phyloP scores from a whole-genome alignment of 2,329 filamentous ascomycete species.

The Balansia obtecta region DNA sequence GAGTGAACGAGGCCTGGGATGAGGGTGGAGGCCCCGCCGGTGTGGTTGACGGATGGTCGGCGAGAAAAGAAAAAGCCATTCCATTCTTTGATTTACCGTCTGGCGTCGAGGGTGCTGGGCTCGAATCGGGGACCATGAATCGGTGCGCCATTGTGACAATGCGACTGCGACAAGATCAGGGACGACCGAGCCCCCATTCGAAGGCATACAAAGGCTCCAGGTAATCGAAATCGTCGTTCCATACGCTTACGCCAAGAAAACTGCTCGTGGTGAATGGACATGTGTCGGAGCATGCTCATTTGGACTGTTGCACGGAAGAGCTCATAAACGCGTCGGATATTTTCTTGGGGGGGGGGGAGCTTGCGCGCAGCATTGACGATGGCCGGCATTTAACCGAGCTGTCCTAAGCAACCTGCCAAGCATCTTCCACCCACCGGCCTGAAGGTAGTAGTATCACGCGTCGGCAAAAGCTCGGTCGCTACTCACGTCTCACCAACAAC shows the following conservation, averaged over 20 bases:
- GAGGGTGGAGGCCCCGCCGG: conserved; percentile 40
- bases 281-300: too few species aligned
- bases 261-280: too few species aligned
- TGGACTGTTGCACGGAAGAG: not conserved
- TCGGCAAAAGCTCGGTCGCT: too few species aligned
- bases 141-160: conserved; percentile 24
- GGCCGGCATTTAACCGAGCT: conserved; percentile 1
- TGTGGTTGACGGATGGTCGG: conserved; percentile 37
- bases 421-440: too few species aligned
- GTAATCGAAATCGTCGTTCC: not conserved
- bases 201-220: not conserved
- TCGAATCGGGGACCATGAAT: conserved; percentile 31
- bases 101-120: conserved; percentile 37
- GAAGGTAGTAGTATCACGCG: too few species aligned
- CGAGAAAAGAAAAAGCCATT: conserved; percentile 26
- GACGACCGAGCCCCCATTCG: not conserved
- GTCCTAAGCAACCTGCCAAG: too few species aligned
- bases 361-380: not conserved
- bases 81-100: conserved; percentile 24
- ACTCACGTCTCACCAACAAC: too few species aligned
- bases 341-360: conserved; percentile 3
- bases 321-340: not conserved
- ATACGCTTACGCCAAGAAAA: not conserved
- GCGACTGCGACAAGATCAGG: conserved; percentile 1
- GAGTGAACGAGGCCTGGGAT: conserved; percentile 41